phyloP scores from a whole-genome alignment of 257 asterid genomes.

The Ligustrum vulgare region DNA sequence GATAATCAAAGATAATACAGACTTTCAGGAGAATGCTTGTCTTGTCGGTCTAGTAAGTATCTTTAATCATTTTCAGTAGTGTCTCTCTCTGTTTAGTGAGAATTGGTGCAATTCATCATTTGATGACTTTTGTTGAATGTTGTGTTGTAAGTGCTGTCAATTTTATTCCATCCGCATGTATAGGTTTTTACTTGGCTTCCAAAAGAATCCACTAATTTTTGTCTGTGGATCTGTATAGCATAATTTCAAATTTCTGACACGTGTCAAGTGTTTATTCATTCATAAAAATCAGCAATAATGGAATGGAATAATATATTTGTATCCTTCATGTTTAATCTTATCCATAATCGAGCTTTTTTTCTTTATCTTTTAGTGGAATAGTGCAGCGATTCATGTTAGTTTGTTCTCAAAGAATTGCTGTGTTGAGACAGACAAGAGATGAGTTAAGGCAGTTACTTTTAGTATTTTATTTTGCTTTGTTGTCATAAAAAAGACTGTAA shows the following conservation, averaged over 20 bases:
- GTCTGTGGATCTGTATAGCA: background rate
- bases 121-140: background rate
- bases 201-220: background rate
- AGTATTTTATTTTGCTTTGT: background rate
- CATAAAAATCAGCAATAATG: too few relatives aligned
- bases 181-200: background rate
- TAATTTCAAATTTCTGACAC: background rate
- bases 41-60: slow-evolving; percentile 94
- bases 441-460: background rate
- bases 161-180: background rate
- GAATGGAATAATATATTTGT: too few relatives aligned
- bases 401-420: too few relatives aligned
- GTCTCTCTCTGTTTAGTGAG: slow-evolving; percentile 11
- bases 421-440: background rate
- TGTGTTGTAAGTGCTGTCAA: background rate
- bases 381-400: too few relatives aligned
- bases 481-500: background rate
- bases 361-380: too few relatives aligned
- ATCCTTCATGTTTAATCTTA: too few relatives aligned
- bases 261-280: background rate
- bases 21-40: slow-evolving; percentile 96
- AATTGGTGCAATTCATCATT: slow-evolving; percentile 3
- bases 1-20: slow-evolving; percentile 87
- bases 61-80: slow-evolving; percentile 15
- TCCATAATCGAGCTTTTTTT: too few relatives aligned